Evolutionary conservation across 805 yeast species (phyloP), one percentile per base, ranked within the genome.

Genomic region (Sugiyamaella qingdaonensis): DNA sequence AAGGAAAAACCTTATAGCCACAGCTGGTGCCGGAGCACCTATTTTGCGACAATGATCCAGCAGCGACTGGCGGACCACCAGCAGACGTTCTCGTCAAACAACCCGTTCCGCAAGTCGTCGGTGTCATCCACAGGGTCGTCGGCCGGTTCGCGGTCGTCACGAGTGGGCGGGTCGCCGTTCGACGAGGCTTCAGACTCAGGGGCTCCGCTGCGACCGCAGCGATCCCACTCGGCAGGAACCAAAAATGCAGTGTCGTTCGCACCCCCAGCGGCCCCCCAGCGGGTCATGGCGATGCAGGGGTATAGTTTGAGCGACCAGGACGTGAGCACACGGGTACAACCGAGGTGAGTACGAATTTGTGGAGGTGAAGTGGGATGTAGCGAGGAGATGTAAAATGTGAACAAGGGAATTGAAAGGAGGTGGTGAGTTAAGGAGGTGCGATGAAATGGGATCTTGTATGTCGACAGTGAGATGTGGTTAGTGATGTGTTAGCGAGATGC

Each of bases 41-140:
- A 4, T 34, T 34, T 13, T 11, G 37, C 46, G n/a, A 42, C 36
- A 8, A 45, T 45, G 48, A 45, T 45, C 34, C 48, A 45, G 39
- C 48, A 45, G 39, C 48, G 48, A 32, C n/a, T 32, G 13, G 21
- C 21, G 19, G 48, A 45, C 24, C 33, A 10, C 32, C n/a, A 14
- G n/a, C 48, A 21, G 13, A 16, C 19, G 10, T 44, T 60, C 33
- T 55, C 61, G 37, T 60, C 64, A 39, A 60, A 60, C 48, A 60
- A 60, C 46, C 64, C 64, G 24, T 60, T 60, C 52, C 56, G 64
- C 9, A 35, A 53, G 36, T 46, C 60, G 35, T 46, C 58, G 34
- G 49, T 51, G 27, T 57, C 56, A 9, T 53, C 61, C 45, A 48
- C 45, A 13, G 48, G 51, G 49, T 36, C 58, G 21, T 44, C 35